Conservation (phyloP, 139 green algal genomes). For the Eudorina sp. region DNA sequence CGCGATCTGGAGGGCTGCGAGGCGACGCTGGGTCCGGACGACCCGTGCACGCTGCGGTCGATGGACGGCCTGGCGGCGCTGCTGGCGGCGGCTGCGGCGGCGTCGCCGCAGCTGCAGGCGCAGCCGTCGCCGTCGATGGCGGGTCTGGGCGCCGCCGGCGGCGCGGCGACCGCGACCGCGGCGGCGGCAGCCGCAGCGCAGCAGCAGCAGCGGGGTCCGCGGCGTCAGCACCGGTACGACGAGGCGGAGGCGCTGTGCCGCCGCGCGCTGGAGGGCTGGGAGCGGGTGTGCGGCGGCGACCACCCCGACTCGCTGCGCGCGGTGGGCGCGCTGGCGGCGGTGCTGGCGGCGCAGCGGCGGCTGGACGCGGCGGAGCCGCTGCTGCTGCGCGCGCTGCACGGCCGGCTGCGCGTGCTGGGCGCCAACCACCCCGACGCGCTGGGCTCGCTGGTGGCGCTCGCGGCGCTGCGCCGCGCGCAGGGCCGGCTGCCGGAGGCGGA, state of each 20-base stretch:
- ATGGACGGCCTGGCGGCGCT: background rate
- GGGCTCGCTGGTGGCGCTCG: background rate
- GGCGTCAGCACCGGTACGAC: background rate
- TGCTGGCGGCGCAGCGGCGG: background rate
- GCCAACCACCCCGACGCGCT: background rate
- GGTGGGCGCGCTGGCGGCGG: background rate
- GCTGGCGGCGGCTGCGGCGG: background rate
- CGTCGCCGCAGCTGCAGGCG: background rate
- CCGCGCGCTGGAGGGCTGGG: constrained; percentile 12
- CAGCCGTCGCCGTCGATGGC: too few relatives aligned
- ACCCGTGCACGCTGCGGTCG: background rate
- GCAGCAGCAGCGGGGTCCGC: background rate
- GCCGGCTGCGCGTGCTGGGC: background rate
- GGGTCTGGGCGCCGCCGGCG: background rate
- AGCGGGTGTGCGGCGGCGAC: background rate
- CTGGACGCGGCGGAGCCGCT: background rate
- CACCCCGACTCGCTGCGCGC: constrained; percentile 2
- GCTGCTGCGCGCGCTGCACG: background rate
- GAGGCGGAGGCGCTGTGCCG: background rate
- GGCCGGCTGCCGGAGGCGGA: background rate
- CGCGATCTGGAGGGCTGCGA: background rate
- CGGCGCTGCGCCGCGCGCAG: background rate
- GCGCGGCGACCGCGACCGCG: too few relatives aligned
- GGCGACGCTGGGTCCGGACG: background rate
- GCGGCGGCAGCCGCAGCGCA: background rate